Base-by-base conservation (phyloP, 768 basidiomycete genomes). In the Collybia nuda region DNA sequence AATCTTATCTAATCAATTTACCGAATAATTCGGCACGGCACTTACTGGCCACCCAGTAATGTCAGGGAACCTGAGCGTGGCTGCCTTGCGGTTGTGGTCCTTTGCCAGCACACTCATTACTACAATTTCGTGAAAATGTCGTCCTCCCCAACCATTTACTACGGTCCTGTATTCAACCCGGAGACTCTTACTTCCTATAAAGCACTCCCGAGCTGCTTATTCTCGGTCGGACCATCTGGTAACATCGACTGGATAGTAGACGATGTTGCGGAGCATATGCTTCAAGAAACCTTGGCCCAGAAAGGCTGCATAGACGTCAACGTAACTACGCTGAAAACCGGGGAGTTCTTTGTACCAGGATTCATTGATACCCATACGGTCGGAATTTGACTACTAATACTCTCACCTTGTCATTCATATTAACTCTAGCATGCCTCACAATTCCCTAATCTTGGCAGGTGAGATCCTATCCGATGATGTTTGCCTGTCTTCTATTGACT, bases 331-430 rank as follows among this genome's bases (percentile, higher is more conserved):
- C 61, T 85, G 41, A 66, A 65, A 9, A 65, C 74, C 2, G 82
- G 81, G 14, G 75, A 85, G 55, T 94, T 93, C 62, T 60, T 96
- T 49, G 81, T 92, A 61, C 94, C 94, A 5, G 94, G 94, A 3
- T 83, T 96, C 64, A 73, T 95, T 47, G 94, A 97, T 73, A 96
- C 93, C 24, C 93, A 96, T 68, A 90, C 88, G 28, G 93, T 93
- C 62, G 63, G 86, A 37, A 11, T 6, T 32, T 14, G 32, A 3
- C 32, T 14, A 11, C 14, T 32, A 11, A 14, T 32, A 5, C 32
- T 32, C 32, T n/a, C 4, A 23, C 3, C 12, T 42, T 17, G 5
- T 42, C 36, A 8, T 19, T 7, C 7, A 26, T 26, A 26, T 19
- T 17, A 22, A 15, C 23, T 17, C 9, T 59, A 88, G 87, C 88